Percentiles rank a stretch among this genome's conserved stretches.
phyloP scores from a whole-genome alignment of 2,329 filamentous ascomycete species.

The Neocucurbitaria cava region DNA sequence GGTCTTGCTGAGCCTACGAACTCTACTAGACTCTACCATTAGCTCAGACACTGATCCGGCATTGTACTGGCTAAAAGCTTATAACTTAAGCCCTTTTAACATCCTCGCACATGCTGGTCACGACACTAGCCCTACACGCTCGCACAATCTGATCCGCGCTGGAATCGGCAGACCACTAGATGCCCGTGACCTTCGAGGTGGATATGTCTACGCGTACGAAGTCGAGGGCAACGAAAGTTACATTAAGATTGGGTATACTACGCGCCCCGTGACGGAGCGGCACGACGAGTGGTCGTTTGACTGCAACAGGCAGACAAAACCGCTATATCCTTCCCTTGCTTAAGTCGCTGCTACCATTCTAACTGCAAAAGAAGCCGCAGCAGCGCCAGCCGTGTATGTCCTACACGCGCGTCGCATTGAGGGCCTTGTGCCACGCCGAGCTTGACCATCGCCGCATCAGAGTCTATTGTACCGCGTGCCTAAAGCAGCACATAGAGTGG shows the following conservation, averaged over 20 bases:
- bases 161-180: constrained; percentile 7
- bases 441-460: constrained; percentile 12
- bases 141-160: constrained; percentile 5
- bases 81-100: constrained; percentile 6
- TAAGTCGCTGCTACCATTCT: constrained; percentile 8
- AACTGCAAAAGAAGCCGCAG: too few relatives aligned
- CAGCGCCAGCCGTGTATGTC: too few relatives aligned
- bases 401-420: constrained; percentile 16
- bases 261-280: constrained; percentile 3
- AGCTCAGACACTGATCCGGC: too few relatives aligned
- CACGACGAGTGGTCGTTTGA: constrained; percentile 7
- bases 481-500: constrained; percentile 18
- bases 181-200: not conserved
- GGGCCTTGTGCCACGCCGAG: constrained; percentile 19
- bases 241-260: constrained; percentile 15
- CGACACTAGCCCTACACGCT: constrained; percentile 1
- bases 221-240: constrained; percentile 14
- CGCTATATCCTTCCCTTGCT: not conserved
- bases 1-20: too few relatives aligned
- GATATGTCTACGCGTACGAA: constrained; percentile 13
- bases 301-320: too few relatives aligned
- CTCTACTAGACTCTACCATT: too few relatives aligned
- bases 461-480: constrained; percentile 12
- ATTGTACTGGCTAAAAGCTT: too few relatives aligned
- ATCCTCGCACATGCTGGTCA: constrained; percentile 1